Evolutionary conservation across 1,284 basidiomycete species (phyloP), one percentile per base, ranked within the genome.

Genomic region (Tilletia horrida): DNA sequence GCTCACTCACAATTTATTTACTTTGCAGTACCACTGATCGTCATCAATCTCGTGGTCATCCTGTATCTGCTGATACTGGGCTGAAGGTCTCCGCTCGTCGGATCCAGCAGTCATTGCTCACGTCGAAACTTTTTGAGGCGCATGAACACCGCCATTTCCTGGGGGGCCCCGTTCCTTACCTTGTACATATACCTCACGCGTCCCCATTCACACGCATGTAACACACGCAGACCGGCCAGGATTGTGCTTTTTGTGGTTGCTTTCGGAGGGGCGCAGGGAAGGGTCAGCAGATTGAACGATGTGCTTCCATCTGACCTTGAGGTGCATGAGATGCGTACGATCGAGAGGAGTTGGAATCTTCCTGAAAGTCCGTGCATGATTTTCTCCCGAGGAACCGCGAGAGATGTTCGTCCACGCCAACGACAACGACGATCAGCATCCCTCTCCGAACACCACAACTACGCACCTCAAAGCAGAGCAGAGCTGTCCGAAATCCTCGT

Each of bases 21-120:
- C n/a, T 25, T 3, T 27, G n/a, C 69, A 76, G 75, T 76, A 29
- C 75, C 76, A 9, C 47, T 78, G 23, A 76, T 78, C 13, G 72
- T 70, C 7, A 70, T 78, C 68, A 78, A 78, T 50, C 71, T 77
- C 57, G 71, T 76, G 48, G 73, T 78, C 43, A 73, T 78, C 55
- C 66, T 76, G 7, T 78, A 77, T 64, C 71, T 76, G 47, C 67
- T 78, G 35, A 63, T 77, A 23, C 64, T 75, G 1, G 74, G 72
- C 11, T 75, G 68, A 63, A 9, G 31, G 47, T 23, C 14, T 27
- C 55, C 16, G 29, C 29, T 25, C 55, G 16, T 14, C n/a, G 11
- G 35, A 11, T 4, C 4, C 11, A 11, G 35, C 35, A 40, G 4
- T 40, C 35, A 11, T 40, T 4, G 35, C 35, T 40, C 35, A 40